A percentile compares a stretch with the other conserved stretches of the same genome.
phyloP scores from a whole-genome alignment of 805 yeast genomes.

The Diddensiella caesifluorescens region DNA sequence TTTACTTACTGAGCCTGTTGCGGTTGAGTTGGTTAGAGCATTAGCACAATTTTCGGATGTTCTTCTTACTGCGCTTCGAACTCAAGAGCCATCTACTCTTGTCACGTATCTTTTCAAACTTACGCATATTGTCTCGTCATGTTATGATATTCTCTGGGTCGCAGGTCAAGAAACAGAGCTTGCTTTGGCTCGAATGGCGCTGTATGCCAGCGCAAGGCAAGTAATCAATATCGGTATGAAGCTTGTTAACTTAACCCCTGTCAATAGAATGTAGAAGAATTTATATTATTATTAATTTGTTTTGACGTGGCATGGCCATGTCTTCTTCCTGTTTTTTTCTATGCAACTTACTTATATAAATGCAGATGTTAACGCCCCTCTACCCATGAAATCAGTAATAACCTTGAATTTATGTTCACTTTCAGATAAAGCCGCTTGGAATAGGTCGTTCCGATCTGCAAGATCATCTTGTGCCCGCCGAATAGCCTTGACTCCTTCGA shows the following conservation, averaged over 20 bases:
- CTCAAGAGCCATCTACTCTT: conserved; percentile 86
- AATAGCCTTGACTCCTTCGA: conserved; percentile 58
- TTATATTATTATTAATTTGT: neutral
- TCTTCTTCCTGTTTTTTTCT: neutral
- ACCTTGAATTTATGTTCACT: conserved; percentile 63
- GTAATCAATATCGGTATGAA: conserved; percentile 85
- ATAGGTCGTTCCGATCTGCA: conserved; percentile 57
- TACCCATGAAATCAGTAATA: conserved; percentile 75
- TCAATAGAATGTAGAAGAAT: conserved; percentile 80
- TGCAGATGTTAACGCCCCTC: conserved; percentile 51
- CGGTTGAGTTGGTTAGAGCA: conserved; percentile 64
- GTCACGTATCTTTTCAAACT: conserved; percentile 90
- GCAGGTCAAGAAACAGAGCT: conserved; percentile 87
- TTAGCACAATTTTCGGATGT: conserved; percentile 90
- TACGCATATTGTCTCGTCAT: conserved; percentile 91
- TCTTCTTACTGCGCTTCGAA: conserved; percentile 73
- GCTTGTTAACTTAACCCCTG: conserved; percentile 92
- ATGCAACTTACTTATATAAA: neutral
- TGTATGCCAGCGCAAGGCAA: conserved; percentile 84
- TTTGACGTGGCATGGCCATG: neutral
- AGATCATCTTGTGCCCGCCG: conserved; percentile 55
- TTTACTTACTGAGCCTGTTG: conserved; percentile 65
- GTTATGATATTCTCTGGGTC: conserved; percentile 94
- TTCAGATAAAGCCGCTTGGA: conserved; percentile 49
- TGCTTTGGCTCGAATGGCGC: conserved; percentile 86